A percentile compares a stretch with the other conserved stretches of the same genome.
Conservation (phyloP, 345 rosid species). For the Populus pruinosa region DNA sequence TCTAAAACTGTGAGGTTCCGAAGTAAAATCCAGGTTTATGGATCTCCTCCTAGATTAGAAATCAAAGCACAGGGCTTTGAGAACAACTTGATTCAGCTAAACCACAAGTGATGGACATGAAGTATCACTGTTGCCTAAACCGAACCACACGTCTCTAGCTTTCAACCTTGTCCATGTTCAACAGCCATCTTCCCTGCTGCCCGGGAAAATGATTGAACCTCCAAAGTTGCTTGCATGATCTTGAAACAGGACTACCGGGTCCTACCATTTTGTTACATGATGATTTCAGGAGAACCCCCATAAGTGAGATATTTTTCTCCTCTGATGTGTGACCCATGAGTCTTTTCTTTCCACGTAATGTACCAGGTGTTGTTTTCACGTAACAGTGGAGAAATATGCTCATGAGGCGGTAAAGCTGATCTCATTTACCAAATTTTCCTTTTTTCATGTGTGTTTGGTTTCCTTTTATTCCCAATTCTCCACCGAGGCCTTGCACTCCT, state of each 20-base stretch:
- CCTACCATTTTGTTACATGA: constrained; percentile 9
- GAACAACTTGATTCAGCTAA: background rate
- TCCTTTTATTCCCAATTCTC: background rate
- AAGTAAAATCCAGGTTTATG: background rate
- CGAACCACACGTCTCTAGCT: background rate
- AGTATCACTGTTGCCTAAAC: background rate
- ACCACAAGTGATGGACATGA: background rate
- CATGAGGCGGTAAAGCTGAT: background rate
- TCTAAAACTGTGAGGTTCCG: background rate
- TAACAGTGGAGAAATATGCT: background rate
- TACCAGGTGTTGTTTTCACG: background rate
- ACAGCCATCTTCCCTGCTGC: background rate
- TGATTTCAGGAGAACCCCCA: constrained; percentile 8
- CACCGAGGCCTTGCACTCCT: background rate
- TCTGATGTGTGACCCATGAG: background rate
- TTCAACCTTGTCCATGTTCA: background rate
- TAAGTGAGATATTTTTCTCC: background rate
- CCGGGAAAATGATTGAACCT: background rate
- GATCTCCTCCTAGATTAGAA: background rate
- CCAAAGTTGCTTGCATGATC: constrained; percentile 6
- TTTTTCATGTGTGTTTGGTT: background rate
- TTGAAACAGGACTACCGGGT: background rate
- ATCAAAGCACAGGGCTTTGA: background rate
- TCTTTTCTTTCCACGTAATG: background rate
- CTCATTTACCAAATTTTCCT: background rate